These are phyloP conservation scores for Cynara cardunculus DNA, from an alignment of 129 eudicot species.

Conservation along the genomic window DNA sequence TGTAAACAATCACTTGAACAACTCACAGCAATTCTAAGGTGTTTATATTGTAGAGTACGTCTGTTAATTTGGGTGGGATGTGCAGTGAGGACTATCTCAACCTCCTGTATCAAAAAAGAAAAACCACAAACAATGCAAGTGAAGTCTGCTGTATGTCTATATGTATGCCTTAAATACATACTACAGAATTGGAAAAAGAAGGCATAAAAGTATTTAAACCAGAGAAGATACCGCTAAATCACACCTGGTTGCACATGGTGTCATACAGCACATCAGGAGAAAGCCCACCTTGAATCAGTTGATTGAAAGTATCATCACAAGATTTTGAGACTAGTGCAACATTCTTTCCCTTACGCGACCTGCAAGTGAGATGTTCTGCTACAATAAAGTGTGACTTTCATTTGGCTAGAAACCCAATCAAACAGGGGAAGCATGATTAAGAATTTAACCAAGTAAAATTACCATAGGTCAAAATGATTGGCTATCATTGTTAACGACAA, in stretches of 20 bases:
- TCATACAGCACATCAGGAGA: constrained; percentile 79
- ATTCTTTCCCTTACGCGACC: constrained; percentile 58
- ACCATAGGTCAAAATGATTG: neutral
- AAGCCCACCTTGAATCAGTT: constrained; percentile 76
- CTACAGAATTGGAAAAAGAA: neutral
- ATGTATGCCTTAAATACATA: neutral
- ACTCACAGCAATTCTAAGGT: constrained; percentile 64
- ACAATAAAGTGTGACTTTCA: neutral
- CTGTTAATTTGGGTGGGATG: constrained; percentile 83
- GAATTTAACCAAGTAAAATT: neutral
- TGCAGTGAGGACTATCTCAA: constrained; percentile 91
- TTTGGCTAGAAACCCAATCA: neutral
- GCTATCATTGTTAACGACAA: neutral
- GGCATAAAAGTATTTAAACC: neutral
- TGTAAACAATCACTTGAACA: neutral
- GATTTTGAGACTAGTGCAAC: constrained; percentile 71
- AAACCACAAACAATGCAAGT: neutral
- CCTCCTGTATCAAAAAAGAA: constrained; percentile 44
- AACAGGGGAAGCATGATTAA: neutral
- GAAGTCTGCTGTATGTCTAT: neutral
- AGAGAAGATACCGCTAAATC: neutral
- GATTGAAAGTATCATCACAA: constrained; percentile 85
- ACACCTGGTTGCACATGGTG: constrained; percentile 88
- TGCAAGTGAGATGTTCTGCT: constrained; percentile 26
- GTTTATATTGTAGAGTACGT: constrained; percentile 72